Evolutionary conservation across 768 basidiomycete genomes (phyloP), one percentile per base, ranked within the genome.

Genomic region (Boletus huronensis): DNA sequence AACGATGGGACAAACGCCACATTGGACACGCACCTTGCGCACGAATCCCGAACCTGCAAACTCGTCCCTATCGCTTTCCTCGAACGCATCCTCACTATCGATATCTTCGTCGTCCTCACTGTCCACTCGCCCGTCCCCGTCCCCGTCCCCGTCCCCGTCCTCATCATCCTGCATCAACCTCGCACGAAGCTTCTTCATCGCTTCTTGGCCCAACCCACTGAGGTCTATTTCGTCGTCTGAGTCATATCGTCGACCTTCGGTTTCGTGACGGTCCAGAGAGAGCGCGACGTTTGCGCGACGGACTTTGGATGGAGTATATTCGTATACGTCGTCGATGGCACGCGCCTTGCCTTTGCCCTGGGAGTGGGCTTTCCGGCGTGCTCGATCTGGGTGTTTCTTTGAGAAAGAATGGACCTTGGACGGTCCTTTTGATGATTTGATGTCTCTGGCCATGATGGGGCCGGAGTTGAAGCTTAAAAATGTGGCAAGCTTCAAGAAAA

Each of bases 91-190:
- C 62, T 94, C 93, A 58, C 85, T 88, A 55, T 91, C 88, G 42
- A 93, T 81, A 56, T 93, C 90, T 64, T 93, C 90, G 64, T 94
- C 92, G 58, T 94, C 88, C 1, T 73, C 83, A 56, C 80, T 82
- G 32, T 77, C 83, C 59, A 90, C 77, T 57, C 64, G 70, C n/a
- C n/a, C n/a, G n/a, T n/a, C n/a, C n/a, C n/a, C n/a, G n/a, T n/a
- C n/a, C 53, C 34, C 51, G 9, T 28, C 45, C 5, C 29, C 63
- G 14, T 82, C 77, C 42, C 76, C 75, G 31, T 83, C 83, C 13
- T 70, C 77, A 34, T 77, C 69, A 57, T 82, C 80, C 6, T 78
- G 81, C 47, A 83, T 73, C 44, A 88, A 64, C 58, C 80, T 74
- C 17, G 83, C 61, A n/a, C 62, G 59, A 39, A 76, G 50, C 49